phyloP scores from a whole-genome alignment of 805 yeast species.

The Candida pini region DNA sequence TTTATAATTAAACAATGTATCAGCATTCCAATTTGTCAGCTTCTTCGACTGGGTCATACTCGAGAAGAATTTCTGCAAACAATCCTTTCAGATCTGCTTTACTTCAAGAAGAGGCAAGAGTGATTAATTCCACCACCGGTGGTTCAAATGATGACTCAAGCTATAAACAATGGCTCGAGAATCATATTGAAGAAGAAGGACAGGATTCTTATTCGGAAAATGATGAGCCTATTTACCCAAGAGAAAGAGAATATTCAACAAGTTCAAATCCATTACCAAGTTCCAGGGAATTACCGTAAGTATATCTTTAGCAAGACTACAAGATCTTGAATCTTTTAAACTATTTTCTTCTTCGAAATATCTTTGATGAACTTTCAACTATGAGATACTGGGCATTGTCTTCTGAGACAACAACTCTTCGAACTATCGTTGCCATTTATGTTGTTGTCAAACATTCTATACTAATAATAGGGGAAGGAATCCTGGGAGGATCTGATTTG shows the following conservation, averaged over 20 bases:
- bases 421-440: no score
- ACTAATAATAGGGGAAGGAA: no score
- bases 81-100: slow-evolving; percentile 65
- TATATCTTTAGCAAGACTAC: no score
- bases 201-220: slow-evolving; percentile 37
- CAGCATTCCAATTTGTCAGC: slow-evolving; percentile 27
- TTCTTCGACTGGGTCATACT: slow-evolving; percentile 31
- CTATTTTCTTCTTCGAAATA: no score
- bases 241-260: background rate
- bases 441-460: no score
- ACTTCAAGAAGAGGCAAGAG: slow-evolving; percentile 25
- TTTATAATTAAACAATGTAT: no score
- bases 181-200: slow-evolving; percentile 21
- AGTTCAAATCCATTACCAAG: background rate
- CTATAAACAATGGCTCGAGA: slow-evolving; percentile 55
- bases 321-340: no score
- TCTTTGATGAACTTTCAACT: no score
- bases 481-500: no score
- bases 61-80: slow-evolving; percentile 50
- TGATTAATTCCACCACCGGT: slow-evolving; percentile 8
- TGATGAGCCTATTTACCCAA: slow-evolving; percentile 21
- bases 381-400: no score
- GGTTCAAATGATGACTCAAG: slow-evolving; percentile 28
- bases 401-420: no score
- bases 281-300: no score